Percentiles rank a stretch among this genome's conserved stretches.
Evolutionary conservation across 2,329 filamentous ascomycete genomes (phyloP).

Genomic region (Diplodia sapinea): DNA sequence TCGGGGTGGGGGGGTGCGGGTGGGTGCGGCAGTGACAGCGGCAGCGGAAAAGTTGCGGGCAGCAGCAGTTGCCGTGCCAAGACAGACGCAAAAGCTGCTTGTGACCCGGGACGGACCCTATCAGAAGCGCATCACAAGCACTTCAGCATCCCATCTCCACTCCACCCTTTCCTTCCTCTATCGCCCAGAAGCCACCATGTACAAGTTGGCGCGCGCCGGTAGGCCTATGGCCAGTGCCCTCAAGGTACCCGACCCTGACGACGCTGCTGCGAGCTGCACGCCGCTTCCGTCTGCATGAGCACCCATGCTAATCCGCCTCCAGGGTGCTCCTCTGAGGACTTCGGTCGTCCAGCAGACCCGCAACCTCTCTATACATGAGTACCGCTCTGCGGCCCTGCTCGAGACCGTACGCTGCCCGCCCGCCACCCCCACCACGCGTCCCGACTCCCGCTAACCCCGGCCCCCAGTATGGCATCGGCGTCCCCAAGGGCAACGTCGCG

Average conservation of each 20-base stretch:
- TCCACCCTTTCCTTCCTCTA: slow-evolving; percentile 38
- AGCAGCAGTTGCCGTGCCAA: slow-evolving; percentile 10
- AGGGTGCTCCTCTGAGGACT: slow-evolving; percentile 63
- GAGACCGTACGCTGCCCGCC: slow-evolving; percentile 59
- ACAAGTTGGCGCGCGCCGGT: slow-evolving; percentile 78
- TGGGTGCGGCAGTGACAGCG: not conserved
- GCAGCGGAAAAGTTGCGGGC: slow-evolving; percentile 8
- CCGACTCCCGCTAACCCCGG: slow-evolving; percentile 23
- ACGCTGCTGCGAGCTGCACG: slow-evolving; percentile 9
- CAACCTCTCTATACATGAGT: slow-evolving; percentile 96
- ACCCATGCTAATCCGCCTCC: slow-evolving; percentile 42
- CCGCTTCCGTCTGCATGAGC: slow-evolving; percentile 21
- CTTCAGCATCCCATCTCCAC: slow-evolving; percentile 41
- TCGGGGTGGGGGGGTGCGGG: slow-evolving; percentile 22
- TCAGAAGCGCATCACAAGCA: slow-evolving; percentile 16
- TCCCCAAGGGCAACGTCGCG: slow-evolving; percentile 88
- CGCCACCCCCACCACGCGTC: slow-evolving; percentile 31
- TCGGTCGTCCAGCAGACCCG: slow-evolving; percentile 77
- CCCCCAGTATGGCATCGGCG: slow-evolving; percentile 85
- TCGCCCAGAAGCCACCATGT: slow-evolving; percentile 66
- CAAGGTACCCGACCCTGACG: slow-evolving; percentile 65
- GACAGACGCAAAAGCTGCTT: slow-evolving; percentile 25
- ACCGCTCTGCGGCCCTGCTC: slow-evolving; percentile 91
- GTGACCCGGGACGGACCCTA: slow-evolving; percentile 17
- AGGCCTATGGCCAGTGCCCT: slow-evolving; percentile 80